These are phyloP conservation scores for Pseudonitzschia multiseries DNA, from an alignment of 108 stramenopile genomes.

Conservation along the genomic window DNA sequence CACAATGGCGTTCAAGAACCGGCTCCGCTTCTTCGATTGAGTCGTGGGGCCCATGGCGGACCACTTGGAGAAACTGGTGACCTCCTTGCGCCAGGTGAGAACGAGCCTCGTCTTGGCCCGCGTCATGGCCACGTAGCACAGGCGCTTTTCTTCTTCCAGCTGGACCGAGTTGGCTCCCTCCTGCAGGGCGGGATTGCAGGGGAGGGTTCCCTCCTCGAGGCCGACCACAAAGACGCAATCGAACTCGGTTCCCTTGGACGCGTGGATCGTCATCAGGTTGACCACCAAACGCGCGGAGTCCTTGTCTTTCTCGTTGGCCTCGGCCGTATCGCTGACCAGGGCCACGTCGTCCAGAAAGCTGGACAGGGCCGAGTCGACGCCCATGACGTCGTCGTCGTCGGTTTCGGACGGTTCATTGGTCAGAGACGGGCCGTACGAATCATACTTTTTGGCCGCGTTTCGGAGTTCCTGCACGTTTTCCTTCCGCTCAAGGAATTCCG, in stretches of 20 bases:
- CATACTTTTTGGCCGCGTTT: slow-evolving; percentile 60
- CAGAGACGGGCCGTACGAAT: slow-evolving; percentile 52
- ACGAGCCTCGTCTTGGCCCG: slow-evolving; percentile 84
- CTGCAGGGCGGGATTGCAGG: slow-evolving; percentile 36
- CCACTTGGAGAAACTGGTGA: slow-evolving; percentile 46
- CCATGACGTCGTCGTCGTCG: slow-evolving; percentile 29
- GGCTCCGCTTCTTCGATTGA: slow-evolving; percentile 48
- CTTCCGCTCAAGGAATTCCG: slow-evolving; percentile 69
- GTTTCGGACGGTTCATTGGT: neutral
- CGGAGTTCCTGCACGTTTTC: slow-evolving; percentile 69
- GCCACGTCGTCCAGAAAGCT: slow-evolving; percentile 82
- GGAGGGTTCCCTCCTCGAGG: slow-evolving; percentile 85
- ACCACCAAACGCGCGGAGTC: slow-evolving; percentile 53
- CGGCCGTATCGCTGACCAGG: slow-evolving; percentile 67
- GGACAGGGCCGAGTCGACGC: slow-evolving; percentile 47
- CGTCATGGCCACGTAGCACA: slow-evolving; percentile 94
- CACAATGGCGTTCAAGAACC: slow-evolving; percentile 59
- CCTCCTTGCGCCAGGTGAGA: slow-evolving; percentile 79
- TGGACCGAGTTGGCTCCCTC: slow-evolving; percentile 65
- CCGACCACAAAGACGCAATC: slow-evolving; percentile 89
- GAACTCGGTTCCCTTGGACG: slow-evolving; percentile 91
- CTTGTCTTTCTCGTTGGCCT: slow-evolving; percentile 34
- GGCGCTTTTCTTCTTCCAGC: slow-evolving; percentile 81
- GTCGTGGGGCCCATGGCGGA: slow-evolving; percentile 36
- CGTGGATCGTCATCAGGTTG: slow-evolving; percentile 89